Evolutionary conservation across 1,284 basidiomycete species (phyloP), one percentile per base, ranked within the genome.

Genomic region (Mrakiaceae sp.): DNA sequence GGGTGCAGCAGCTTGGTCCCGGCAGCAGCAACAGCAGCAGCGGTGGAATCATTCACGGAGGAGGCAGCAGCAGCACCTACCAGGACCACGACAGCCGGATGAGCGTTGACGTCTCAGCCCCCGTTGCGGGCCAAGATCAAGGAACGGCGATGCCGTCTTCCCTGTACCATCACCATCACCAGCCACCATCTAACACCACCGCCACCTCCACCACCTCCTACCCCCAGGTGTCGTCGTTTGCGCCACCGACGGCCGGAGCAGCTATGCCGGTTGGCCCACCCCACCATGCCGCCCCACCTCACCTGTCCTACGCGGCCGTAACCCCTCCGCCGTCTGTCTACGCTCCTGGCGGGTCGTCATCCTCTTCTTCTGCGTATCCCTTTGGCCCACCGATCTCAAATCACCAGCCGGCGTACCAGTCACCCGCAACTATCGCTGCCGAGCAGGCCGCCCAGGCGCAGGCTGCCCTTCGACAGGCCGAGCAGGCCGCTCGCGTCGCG

Each of bases 401-500:
- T 53, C 52, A 53, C 16, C 52, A 53, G 8, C 52, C 14, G 9
- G 8, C 51, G 51, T 52, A 52, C 51, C 51, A n/a, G 10, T 43
- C 64, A 4, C 60, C 64, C 1, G 60, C 60, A 12, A 56, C 48
- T 10, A 60, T 66, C 8, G 64, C 64, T 2, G 55, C 55, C 48
- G 64, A 66, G 42, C 65, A 78, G 74, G 74, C 76, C 10, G 74
- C 72, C 1, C 71, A 73, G 55, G 76, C 77, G 12, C 75, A 76
- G 65, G 74, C 75, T 14, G 73, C 73, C 39, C 70, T 77, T 5
- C 74, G 77, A 60, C 69, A 75, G 60, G 77, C 76, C 2, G 73
- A 75, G 5, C 76, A 77, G 65, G 74, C 77, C 66, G 76, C 77
- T 16, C 70, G 77, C 5, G 76, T 77, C 0, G 77, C 77, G 5